Conservation (phyloP, 2,329 filamentous ascomycete genomes). For the Coleophoma cylindrospora region DNA sequence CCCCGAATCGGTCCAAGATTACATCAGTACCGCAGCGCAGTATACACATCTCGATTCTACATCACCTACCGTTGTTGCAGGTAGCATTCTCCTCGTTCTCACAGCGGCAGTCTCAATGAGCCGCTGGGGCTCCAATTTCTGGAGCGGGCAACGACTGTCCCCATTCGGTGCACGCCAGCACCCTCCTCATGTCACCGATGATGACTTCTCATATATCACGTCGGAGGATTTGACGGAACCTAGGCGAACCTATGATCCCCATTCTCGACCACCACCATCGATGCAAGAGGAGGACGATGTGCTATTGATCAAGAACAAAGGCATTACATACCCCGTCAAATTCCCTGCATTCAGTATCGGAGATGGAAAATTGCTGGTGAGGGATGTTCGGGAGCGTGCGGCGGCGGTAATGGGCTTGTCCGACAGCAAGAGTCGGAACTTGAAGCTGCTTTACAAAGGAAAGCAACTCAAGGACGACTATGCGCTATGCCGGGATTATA, state of each 20-base stretch:
- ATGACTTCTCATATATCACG: conserved; percentile 81
- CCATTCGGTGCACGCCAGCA: conserved; percentile 29
- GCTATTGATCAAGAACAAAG: conserved; percentile 64
- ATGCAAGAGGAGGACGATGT: conserved; percentile 59
- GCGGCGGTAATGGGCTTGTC: conserved; percentile 61
- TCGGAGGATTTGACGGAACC: conserved; percentile 60
- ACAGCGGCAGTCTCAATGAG: conserved; percentile 25
- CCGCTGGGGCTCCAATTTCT: conserved; percentile 24
- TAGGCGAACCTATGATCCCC: conserved; percentile 37
- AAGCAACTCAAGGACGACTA: conserved; percentile 61
- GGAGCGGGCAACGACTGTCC: conserved; percentile 21
- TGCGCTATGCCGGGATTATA: conserved; percentile 51
- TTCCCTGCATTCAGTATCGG: conserved; percentile 74
- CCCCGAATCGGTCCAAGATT: conserved; percentile 18
- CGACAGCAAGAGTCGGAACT: conserved; percentile 38
- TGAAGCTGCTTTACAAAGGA: conserved; percentile 73
- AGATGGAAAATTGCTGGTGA: conserved; percentile 64
- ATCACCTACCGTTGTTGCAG: conserved; percentile 18
- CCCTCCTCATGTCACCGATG: conserved; percentile 62
- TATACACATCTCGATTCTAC: conserved; percentile 22
- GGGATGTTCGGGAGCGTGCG: conserved; percentile 63
- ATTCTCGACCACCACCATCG: conserved; percentile 29
- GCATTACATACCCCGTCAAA: conserved; percentile 60
- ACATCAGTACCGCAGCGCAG: conserved; percentile 20
- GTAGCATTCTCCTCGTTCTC: conserved; percentile 18